Evolutionary conservation across 352 stramenopile genomes (phyloP), one percentile per base, ranked within the genome.

Genomic region (Pythium graminicola): DNA sequence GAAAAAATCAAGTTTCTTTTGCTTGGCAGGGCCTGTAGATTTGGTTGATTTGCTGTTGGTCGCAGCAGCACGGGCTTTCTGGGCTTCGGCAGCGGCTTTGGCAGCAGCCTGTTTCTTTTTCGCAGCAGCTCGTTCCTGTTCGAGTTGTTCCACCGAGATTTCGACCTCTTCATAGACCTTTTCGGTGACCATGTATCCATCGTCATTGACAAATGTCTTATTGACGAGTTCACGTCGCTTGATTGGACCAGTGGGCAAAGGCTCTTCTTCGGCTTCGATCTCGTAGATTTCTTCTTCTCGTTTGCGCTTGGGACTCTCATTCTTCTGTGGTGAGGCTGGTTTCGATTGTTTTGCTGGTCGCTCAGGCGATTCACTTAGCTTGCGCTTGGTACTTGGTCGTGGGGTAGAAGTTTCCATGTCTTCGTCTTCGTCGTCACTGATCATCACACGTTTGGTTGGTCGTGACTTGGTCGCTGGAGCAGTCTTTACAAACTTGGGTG

Each of bases 181-280:
- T 61, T 93, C 81, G 24, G 79, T 93, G 24, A 89, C 76, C 81
- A 93, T 93, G 69, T 93, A 93, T 22, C 81, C 81, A 43, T 86
- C 58, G 23, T 89, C 75, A 41, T 85, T 89, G 56, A 93, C 86
- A 45, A 70, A 67, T 33, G 79, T 88, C 62, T 86, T 93, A 29
- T 60, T 76, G 29, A 88, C 69, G 14, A 81, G 52, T 40, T 84
- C 57, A 9, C 69, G 65, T n/a, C 76, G 68, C 52, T 78, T 89
- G 26, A 84, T 44, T 16, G 54, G 49, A 14, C 50, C 57, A 23
- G 47, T 60, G 32, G 64, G 57, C 27, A 62, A 48, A 13, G 41
- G 26, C 16, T 77, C 68, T 20, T 72, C 64, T 27, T 81, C 67
- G 4, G 47, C 53, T 27, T 64, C 50, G 1, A 49, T 49, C 13